Conservation (phyloP, 2,329 filamentous ascomycete genomes). For the Fusarium incarnatum region DNA sequence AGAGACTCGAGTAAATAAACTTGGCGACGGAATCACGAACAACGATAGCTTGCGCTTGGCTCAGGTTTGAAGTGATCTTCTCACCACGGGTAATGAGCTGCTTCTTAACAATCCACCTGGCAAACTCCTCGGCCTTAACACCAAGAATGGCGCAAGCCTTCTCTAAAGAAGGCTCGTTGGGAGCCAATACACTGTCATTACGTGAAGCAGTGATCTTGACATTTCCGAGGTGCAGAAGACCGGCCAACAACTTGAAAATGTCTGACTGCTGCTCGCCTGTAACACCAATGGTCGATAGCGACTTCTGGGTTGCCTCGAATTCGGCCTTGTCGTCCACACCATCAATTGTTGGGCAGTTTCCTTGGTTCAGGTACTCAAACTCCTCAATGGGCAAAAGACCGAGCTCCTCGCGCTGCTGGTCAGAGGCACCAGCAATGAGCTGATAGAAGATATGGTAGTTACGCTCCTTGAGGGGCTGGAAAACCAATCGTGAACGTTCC, state of each 20-base stretch:
- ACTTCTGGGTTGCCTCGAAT: slow-evolving; percentile 88
- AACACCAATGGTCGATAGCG: slow-evolving; percentile 89
- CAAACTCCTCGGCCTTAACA: slow-evolving; percentile 86
- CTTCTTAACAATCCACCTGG: slow-evolving; percentile 99
- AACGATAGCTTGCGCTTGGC: slow-evolving; percentile 91
- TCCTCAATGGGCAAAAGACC: slow-evolving; percentile 85
- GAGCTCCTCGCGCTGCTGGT: slow-evolving; percentile 83
- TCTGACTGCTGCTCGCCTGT: slow-evolving; percentile 77
- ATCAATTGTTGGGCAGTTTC: slow-evolving; percentile 88
- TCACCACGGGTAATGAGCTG: slow-evolving; percentile 95
- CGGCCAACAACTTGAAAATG: slow-evolving; percentile 91
- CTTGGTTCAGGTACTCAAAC: slow-evolving; percentile 97
- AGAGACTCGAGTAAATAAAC: slow-evolving; percentile 97
- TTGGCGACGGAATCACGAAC: slow-evolving; percentile 98
- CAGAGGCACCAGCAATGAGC: slow-evolving; percentile 89
- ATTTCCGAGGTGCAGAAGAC: slow-evolving; percentile 93
- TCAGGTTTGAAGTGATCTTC: slow-evolving; percentile 96
- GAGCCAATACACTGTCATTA: slow-evolving; percentile 84
- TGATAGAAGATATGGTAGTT: slow-evolving; percentile 99
- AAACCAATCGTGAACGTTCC: slow-evolving; percentile 94
- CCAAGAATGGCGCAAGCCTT: slow-evolving; percentile 87
- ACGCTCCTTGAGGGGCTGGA: slow-evolving; percentile 95
- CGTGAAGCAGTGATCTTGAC: slow-evolving; percentile 93
- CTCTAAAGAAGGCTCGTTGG: slow-evolving; percentile 83
- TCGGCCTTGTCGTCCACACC: slow-evolving; percentile 96